Conservation (phyloP, 768 basidiomycete species). For the Suillus bovinus region DNA sequence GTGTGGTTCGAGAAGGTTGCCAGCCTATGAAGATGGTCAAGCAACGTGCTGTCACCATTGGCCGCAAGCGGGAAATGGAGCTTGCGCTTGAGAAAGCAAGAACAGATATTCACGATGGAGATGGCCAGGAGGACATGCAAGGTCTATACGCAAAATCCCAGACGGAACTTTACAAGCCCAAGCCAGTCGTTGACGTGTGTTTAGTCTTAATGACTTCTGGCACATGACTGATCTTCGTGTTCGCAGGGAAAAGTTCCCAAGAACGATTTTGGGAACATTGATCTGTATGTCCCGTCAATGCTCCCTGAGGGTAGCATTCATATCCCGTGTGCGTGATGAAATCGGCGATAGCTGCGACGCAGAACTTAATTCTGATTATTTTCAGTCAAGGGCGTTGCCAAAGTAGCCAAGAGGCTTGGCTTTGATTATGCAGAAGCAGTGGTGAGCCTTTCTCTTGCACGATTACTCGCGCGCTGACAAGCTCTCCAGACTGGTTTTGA, state of each 20-base stretch:
- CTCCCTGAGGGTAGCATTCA: slow-evolving; percentile 85
- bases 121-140: slow-evolving; percentile 69
- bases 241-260: slow-evolving; percentile 87
- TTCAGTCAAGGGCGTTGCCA: slow-evolving; percentile 82
- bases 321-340: slow-evolving; percentile 74
- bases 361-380: slow-evolving; percentile 15
- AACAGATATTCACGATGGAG: slow-evolving; percentile 37
- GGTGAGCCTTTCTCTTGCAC: slow-evolving; percentile 51
- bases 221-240: slow-evolving; percentile 11
- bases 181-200: slow-evolving; percentile 77
- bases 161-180: slow-evolving; percentile 79
- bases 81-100: slow-evolving; percentile 44
- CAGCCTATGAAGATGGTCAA: slow-evolving; percentile 93
- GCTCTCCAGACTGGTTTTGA: slow-evolving; percentile 84
- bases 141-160: slow-evolving; percentile 84
- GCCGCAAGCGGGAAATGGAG: slow-evolving; percentile 73
- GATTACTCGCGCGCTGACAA: slow-evolving; percentile 9
- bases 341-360: slow-evolving; percentile 14
- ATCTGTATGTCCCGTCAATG: slow-evolving; percentile 95
- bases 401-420: slow-evolving; percentile 83
- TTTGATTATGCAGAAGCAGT: slow-evolving; percentile 95
- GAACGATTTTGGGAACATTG: slow-evolving; percentile 96
- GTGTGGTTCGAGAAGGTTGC: slow-evolving; percentile 65
- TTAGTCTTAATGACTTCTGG: slow-evolving; percentile 7
- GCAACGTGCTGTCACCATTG: slow-evolving; percentile 78